Evolutionary conservation across 352 stramenopile genomes (phyloP).

Genomic region (Phytophthora sojae): DNA sequence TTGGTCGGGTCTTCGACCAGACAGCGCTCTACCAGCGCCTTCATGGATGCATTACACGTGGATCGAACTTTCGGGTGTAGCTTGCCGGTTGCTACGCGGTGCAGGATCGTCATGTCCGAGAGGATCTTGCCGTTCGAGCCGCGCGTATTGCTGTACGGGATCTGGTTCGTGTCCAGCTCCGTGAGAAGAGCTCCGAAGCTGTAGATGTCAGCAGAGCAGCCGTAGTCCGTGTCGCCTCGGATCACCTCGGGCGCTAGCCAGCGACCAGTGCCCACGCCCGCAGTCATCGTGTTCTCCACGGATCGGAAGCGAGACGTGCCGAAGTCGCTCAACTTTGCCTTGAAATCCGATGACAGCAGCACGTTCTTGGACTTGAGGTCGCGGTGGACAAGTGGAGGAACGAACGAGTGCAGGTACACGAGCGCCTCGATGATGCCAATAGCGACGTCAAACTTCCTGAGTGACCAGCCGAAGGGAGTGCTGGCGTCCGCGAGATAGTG

Average conservation of each 20-base stretch:
- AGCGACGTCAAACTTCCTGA: conserved; percentile 42
- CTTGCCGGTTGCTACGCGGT: conserved; percentile 51
- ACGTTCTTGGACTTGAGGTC: conserved; percentile 70
- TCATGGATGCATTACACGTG: conserved; percentile 18
- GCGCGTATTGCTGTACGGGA: conserved; percentile 46
- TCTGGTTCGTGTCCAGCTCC: conserved; percentile 57
- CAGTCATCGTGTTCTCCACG: conserved; percentile 45
- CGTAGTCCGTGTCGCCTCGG: conserved; percentile 52
- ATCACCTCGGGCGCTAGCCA: conserved; percentile 68
- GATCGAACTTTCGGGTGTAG: conserved; percentile 30
- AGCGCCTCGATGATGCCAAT: conserved; percentile 49
- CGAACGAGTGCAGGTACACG: conserved; percentile 49
- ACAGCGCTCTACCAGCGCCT: conserved; percentile 24
- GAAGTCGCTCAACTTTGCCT: conserved; percentile 43
- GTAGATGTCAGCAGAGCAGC: conserved; percentile 63
- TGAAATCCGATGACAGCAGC: conserved; percentile 37
- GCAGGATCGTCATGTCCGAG: conserved; percentile 60
- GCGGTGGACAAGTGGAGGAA: conserved; percentile 52
- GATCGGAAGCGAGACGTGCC: conserved; percentile 36
- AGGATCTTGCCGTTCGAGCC: conserved; percentile 48
- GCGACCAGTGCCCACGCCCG: conserved; percentile 58
- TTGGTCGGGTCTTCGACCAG: conserved; percentile 23
- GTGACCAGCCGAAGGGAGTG: conserved; percentile 24
- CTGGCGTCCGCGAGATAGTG: conserved; percentile 24
- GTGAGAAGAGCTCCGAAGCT: conserved; percentile 55